Base-by-base conservation (phyloP, 192 early-diverging fungal genomes). In the Phycomyces nitens region DNA sequence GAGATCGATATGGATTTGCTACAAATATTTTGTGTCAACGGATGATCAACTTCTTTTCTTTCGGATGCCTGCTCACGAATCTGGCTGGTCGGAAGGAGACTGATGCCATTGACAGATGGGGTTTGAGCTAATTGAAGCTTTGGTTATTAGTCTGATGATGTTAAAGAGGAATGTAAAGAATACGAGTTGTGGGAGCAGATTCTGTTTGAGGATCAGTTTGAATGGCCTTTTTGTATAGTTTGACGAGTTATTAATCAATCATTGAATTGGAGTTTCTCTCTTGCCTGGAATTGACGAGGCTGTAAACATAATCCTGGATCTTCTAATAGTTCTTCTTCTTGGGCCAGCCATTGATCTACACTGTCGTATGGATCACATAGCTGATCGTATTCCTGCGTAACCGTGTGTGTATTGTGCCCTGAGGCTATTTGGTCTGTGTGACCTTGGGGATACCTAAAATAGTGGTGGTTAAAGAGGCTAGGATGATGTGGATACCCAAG, bases 1-100 rank as follows among this genome's bases (percentile, higher is more conserved):
- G 21, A 9, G 50, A 41, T 42, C 49, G 14, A 64, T 53, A 73
- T 22, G 59, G 58, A 26, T 44, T 42, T 18, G 66, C 71, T 73
- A 53, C 47, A 56, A 2, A 3, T 43, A 44, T 20, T 2, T 15
- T 23, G 15, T 12, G 23, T 14, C 14, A 54, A 6, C 26, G 22
- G 21, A 24, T 22, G 26, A 21, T 11, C 11, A 55, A 9, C 11
- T 21, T 29, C 12, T n/a, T 16, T 39, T 29, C 11, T 2, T 56
- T 5, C 38, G 14, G 24, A 29, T 16, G 42, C 16, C 50, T 42
- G 11, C 49, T 5, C 53, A 63, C 62, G 62, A 39, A 63, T 42
- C 53, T 63, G 51, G 26, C 24, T 42, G 0, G 22, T 54, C 3
- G 62, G 52, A n/a, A 34, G 12, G 12, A 47, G 44, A 6, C 5